A percentile compares a stretch with the other conserved stretches of the same genome.
phyloP scores from a whole-genome alignment of 768 basidiomycete genomes.

The Myochromella boudieri region DNA sequence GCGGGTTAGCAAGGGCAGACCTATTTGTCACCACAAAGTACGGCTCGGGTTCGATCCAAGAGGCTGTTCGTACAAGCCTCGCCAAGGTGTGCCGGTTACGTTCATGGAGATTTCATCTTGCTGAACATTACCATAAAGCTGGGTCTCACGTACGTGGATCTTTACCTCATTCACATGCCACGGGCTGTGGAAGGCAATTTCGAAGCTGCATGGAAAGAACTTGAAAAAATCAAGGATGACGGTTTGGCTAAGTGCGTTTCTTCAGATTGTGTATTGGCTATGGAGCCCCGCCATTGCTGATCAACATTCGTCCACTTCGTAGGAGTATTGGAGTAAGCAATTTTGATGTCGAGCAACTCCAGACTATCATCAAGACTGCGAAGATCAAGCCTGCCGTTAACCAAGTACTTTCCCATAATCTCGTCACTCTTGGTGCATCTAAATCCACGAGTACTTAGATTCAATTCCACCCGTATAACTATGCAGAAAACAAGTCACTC shows the following conservation, averaged over 20 bases:
- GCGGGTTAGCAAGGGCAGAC: constrained; percentile 42
- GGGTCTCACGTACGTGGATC: constrained; percentile 57
- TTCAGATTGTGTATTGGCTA: not conserved
- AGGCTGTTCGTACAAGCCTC: constrained; percentile 48
- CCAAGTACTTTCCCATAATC: constrained; percentile 47
- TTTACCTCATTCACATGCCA: constrained; percentile 71
- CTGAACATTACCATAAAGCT: constrained; percentile 40
- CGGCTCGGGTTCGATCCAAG: constrained; percentile 34
- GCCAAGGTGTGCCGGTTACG: constrained; percentile 35
- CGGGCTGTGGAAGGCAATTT: constrained; percentile 26
- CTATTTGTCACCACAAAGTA: constrained; percentile 62
- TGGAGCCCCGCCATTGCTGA: not conserved
- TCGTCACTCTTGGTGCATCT: not conserved
- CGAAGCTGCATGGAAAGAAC: constrained; percentile 49
- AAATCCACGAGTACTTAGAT: constrained; percentile 32
- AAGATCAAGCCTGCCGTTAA: constrained; percentile 66
- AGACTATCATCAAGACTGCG: constrained; percentile 49
- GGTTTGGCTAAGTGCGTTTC: constrained; percentile 39
- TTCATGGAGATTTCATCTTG: not conserved
- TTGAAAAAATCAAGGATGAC: constrained; percentile 52
- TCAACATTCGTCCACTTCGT: too few species aligned
- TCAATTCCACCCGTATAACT: constrained; percentile 58
- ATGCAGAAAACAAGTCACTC: constrained; percentile 41
- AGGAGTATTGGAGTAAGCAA: constrained; percentile 60
- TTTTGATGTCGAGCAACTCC: constrained; percentile 52